Conservation (phyloP, 768 basidiomycete genomes). For the Mycena capillaripes region DNA sequence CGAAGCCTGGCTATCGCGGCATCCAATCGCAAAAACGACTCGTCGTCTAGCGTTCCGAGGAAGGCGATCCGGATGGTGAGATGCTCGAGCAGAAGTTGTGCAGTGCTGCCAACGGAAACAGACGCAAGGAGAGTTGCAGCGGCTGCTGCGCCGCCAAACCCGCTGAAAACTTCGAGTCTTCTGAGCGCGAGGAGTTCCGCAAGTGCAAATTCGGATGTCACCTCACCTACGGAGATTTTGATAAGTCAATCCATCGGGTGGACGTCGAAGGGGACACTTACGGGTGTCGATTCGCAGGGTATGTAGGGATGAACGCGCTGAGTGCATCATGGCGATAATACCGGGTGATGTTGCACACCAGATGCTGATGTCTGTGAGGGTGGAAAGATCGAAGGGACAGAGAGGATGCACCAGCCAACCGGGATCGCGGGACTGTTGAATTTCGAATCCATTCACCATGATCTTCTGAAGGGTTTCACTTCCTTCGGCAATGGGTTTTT, state of each 20-base stretch:
- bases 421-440: background rate
- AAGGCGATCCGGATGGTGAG: background rate
- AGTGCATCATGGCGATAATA: background rate
- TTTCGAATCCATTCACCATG: background rate
- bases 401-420: background rate
- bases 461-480: background rate
- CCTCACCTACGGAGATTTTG: background rate
- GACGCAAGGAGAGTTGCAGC: background rate
- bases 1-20: background rate
- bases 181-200: background rate
- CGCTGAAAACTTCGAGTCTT: background rate
- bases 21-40: background rate
- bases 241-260: background rate
- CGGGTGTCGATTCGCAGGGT: background rate
- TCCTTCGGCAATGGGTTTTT: background rate
- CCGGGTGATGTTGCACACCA: background rate
- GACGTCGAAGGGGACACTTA: background rate
- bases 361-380: background rate
- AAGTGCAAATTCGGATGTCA: background rate
- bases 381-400: constrained; percentile 12
- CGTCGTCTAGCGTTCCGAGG: background rate
- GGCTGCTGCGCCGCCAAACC: background rate
- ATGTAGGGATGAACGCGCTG: background rate
- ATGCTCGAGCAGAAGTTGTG: background rate
- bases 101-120: background rate